A percentile compares a stretch with the other conserved stretches of the same genome.
These are phyloP conservation scores for Thelonectria blattea DNA, from an alignment of 2,329 filamentous ascomycete species.

Conservation along the genomic window DNA sequence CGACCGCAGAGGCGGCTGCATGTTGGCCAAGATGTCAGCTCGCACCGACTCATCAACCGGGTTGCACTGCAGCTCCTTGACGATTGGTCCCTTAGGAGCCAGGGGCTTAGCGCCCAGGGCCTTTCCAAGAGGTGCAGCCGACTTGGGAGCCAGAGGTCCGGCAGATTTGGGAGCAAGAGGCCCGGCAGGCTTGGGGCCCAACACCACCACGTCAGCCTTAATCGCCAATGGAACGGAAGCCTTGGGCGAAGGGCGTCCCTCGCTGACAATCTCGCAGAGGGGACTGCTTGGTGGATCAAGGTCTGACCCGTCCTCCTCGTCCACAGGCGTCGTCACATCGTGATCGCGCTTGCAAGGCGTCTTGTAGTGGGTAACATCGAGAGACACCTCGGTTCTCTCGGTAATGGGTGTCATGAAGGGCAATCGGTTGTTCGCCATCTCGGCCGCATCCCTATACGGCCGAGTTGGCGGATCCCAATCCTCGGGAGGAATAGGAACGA, in stretches of 20 bases:
- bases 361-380: conserved; percentile 74
- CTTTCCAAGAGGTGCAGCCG: conserved; percentile 43
- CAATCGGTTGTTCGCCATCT: conserved; percentile 86
- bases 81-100: conserved; percentile 70
- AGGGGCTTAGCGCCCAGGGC: conserved; percentile 47
- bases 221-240: conserved; percentile 53
- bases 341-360: conserved; percentile 72
- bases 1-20: conserved; percentile 73
- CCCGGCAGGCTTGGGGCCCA: no score
- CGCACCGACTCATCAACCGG: conserved; percentile 82
- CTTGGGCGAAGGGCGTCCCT: conserved; percentile 53
- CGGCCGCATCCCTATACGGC: conserved; percentile 79
- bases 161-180: conserved; percentile 48
- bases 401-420: conserved; percentile 99
- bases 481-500: conserved; percentile 81
- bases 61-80: conserved; percentile 85
- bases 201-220: no score
- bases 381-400: conserved; percentile 88
- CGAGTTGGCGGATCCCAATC: conserved; percentile 82
- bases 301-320: conserved; percentile 42
- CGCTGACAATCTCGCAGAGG: conserved; percentile 68
- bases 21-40: conserved; percentile 73
- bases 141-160: conserved; percentile 47
- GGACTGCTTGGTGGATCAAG: conserved; percentile 70
- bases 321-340: conserved; percentile 30